Percentiles rank a stretch among this genome's conserved stretches.
These are phyloP conservation scores for Nitzschia sp. DNA, from an alignment of 108 stramenopile genomes.

Conservation along the genomic window DNA sequence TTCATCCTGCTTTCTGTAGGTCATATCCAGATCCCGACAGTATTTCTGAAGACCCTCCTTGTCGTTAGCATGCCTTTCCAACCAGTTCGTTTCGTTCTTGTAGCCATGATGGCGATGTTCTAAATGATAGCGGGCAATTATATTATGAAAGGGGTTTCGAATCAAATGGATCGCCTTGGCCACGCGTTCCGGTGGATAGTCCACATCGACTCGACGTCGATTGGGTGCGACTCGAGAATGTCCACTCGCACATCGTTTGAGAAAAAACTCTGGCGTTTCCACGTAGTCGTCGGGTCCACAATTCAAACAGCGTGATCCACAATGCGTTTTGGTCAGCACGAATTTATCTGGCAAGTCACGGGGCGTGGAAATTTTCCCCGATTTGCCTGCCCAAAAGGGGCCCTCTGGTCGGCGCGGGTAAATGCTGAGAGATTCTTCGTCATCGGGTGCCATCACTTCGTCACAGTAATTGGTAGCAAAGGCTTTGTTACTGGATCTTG, in stretches of 20 bases:
- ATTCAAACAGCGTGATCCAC: conserved; percentile 59
- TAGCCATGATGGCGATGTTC: conserved; percentile 33
- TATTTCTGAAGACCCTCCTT: conserved; percentile 42
- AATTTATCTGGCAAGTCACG: conserved; percentile 41
- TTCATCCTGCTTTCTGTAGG: conserved; percentile 6
- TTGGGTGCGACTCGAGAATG: conserved; percentile 19
- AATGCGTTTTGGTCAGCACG: conserved; percentile 84
- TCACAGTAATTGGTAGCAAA: conserved; percentile 40
- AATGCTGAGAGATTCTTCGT: conserved; percentile 30
- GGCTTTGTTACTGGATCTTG: conserved; percentile 19
- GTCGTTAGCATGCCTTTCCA: conserved; percentile 28
- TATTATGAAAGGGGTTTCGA: conserved; percentile 70
- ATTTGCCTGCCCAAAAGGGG: conserved; percentile 48
- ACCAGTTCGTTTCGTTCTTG: conserved; percentile 27
- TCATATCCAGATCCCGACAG: conserved; percentile 28
- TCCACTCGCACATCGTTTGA: conserved; percentile 34
- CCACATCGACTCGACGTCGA: conserved; percentile 17
- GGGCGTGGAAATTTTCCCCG: conserved; percentile 30
- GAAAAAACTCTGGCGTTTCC: conserved; percentile 44
- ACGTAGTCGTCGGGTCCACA: conserved; percentile 64
- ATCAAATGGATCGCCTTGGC: conserved; percentile 66
- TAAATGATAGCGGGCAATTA: conserved; percentile 73
- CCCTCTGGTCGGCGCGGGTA: conserved; percentile 46
- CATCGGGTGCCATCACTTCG: conserved; percentile 30
- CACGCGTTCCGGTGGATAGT: conserved; percentile 45